Evolutionary conservation across 1,284 basidiomycete genomes (phyloP).

Genomic region (Puccinia hordei): DNA sequence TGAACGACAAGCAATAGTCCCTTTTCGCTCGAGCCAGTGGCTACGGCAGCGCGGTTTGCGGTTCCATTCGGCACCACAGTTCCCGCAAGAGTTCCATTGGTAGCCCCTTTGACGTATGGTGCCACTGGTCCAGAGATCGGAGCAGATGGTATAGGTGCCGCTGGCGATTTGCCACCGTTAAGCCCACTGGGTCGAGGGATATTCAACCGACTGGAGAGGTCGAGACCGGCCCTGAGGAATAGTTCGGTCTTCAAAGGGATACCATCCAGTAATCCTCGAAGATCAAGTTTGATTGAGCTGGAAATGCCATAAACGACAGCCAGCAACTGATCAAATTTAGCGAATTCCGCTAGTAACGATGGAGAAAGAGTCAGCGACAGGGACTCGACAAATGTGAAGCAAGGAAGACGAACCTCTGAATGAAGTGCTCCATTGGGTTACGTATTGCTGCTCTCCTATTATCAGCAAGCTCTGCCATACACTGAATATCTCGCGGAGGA

Average conservation of each 20-base stretch:
- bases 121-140: neutral
- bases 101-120: neutral
- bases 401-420: neutral
- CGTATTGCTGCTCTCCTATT: neutral
- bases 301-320: neutral
- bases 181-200: too few species aligned
- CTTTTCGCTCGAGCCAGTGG: neutral
- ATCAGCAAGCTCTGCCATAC: slow-evolving; percentile 7
- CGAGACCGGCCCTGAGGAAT: neutral
- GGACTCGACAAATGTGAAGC: neutral
- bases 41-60: neutral
- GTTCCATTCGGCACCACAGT: too few species aligned
- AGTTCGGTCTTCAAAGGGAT: neutral
- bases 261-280: neutral
- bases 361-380: neutral
- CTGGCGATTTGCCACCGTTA: neutral
- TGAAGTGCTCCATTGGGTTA: neutral
- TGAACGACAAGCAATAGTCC: neutral
- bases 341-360: neutral
- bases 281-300: neutral
- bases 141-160: neutral
- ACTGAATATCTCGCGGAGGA: neutral
- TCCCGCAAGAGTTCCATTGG: neutral
- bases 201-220: neutral
- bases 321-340: slow-evolving; percentile 7